phyloP scores from a whole-genome alignment of 257 asterid genomes.

The Eustoma russellianum region DNA sequence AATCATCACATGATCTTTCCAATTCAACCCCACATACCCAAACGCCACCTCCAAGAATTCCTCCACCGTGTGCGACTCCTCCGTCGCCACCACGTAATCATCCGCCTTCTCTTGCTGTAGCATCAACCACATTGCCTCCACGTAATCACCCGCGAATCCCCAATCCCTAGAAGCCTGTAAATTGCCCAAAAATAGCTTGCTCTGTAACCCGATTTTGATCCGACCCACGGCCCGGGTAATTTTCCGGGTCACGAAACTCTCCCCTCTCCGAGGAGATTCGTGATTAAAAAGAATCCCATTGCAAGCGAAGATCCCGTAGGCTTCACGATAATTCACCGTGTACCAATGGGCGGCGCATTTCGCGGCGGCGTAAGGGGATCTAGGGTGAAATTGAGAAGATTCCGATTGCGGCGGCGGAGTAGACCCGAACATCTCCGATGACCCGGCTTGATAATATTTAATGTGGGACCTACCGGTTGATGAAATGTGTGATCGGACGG shows the following conservation, averaged over 20 bases:
- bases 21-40: constrained; percentile 68
- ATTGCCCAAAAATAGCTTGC: constrained; percentile 81
- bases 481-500: constrained; percentile 79
- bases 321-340: constrained; percentile 95
- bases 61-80: constrained; percentile 93
- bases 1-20: constrained; percentile 89
- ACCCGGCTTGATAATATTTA: constrained; percentile 88
- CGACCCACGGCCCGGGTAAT: constrained; percentile 94
- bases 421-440: constrained; percentile 98
- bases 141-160: constrained; percentile 97
- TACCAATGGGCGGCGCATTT: constrained; percentile 99
- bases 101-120: constrained; percentile 93
- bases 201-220: constrained; percentile 84
- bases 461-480: constrained; percentile 70
- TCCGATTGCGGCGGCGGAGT: constrained; percentile 94
- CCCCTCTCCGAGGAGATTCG: constrained; percentile 87
- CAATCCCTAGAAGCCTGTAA: constrained; percentile 87
- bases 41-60: constrained; percentile 70
- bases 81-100: constrained; percentile 96
- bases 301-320: constrained; percentile 83
- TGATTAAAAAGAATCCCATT: constrained; percentile 90
- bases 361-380: constrained; percentile 95
- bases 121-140: constrained; percentile 99
- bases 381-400: constrained; percentile 72
- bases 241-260: constrained; percentile 93